Evolutionary conservation across 2,329 filamentous ascomycete genomes (phyloP).

Genomic region (Colletotrichum acutatum): DNA sequence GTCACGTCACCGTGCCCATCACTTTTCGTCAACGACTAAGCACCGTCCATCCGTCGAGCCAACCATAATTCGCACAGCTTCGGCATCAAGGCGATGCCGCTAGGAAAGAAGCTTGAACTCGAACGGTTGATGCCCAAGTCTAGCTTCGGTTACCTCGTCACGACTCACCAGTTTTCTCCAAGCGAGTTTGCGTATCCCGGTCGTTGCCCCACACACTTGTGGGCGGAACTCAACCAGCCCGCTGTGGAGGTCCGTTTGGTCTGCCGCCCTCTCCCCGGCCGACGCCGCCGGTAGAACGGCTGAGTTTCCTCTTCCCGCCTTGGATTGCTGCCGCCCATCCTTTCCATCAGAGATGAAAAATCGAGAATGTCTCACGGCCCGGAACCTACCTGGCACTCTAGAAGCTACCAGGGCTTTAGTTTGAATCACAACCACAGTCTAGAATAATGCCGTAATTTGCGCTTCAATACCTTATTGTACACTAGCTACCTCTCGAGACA

Average conservation of each 20-base stretch:
- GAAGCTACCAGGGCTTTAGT: constrained; percentile 1
- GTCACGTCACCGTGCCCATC: constrained; percentile 18
- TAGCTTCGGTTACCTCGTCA: constrained; percentile 1
- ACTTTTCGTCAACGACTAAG: constrained; percentile 15
- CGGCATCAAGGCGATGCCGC: constrained; percentile 17
- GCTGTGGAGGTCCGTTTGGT: constrained; percentile 34
- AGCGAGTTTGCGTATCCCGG: constrained; percentile 1
- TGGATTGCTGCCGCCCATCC: constrained; percentile 2
- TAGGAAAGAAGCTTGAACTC: constrained; percentile 33
- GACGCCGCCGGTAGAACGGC: constrained; percentile 27
- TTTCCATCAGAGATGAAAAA: constrained; percentile 6
- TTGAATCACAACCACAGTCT: constrained; percentile 2
- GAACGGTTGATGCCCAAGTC: background rate
- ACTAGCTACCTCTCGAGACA: background rate
- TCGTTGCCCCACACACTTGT: constrained; percentile 20
- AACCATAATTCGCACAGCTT: background rate
- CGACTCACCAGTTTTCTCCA: background rate
- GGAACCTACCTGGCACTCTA: background rate
- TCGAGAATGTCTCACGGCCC: constrained; percentile 24
- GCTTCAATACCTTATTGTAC: background rate
- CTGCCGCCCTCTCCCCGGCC: constrained; percentile 25
- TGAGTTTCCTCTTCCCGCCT: constrained; percentile 25
- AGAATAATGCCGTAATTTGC: constrained; percentile 4
- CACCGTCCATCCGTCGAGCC: background rate
- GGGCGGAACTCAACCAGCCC: constrained; percentile 27